Evolutionary conservation across 2,329 filamentous ascomycete species (phyloP).

Genomic region (Clonostachys rosea): DNA sequence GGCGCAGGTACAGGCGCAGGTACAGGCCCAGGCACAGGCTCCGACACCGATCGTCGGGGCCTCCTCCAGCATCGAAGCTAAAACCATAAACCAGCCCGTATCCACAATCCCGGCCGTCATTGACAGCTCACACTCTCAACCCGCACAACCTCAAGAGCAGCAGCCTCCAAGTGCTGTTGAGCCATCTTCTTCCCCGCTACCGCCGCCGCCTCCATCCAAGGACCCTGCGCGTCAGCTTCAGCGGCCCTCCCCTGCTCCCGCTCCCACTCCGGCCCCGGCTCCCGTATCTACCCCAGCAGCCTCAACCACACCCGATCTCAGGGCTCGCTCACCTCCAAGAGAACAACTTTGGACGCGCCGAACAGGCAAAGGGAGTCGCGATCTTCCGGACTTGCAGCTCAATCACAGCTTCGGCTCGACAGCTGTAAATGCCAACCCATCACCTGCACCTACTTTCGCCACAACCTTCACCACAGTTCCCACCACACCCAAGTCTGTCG

Average conservation of each 20-base stretch:
- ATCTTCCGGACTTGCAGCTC: conserved; percentile 43
- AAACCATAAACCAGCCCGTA: too few species aligned
- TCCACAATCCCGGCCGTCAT: too few species aligned
- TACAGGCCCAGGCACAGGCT: neutral
- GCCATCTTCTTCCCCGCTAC: conserved; percentile 6
- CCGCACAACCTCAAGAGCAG: too few species aligned
- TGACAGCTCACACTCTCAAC: too few species aligned
- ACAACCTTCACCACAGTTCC: conserved; percentile 6
- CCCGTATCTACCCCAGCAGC: neutral
- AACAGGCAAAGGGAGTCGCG: conserved; percentile 39
- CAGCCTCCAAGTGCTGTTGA: too few species aligned
- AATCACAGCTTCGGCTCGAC: conserved; percentile 45
- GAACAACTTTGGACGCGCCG: conserved; percentile 43
- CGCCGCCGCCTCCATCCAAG: conserved; percentile 18
- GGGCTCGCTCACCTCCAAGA: conserved; percentile 17
- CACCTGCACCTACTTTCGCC: neutral
- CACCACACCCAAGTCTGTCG: conserved; percentile 6
- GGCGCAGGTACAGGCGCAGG: neutral
- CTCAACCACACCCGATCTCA: conserved; percentile 6
- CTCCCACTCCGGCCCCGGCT: neutral
- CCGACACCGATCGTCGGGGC: too few species aligned
- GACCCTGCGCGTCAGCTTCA: conserved; percentile 10
- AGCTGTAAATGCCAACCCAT: conserved; percentile 17
- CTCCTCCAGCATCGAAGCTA: too few species aligned
- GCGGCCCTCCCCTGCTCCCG: neutral